Base-by-base conservation (phyloP, 2,329 filamentous ascomycete species). In the Epichloe amarillans region DNA sequence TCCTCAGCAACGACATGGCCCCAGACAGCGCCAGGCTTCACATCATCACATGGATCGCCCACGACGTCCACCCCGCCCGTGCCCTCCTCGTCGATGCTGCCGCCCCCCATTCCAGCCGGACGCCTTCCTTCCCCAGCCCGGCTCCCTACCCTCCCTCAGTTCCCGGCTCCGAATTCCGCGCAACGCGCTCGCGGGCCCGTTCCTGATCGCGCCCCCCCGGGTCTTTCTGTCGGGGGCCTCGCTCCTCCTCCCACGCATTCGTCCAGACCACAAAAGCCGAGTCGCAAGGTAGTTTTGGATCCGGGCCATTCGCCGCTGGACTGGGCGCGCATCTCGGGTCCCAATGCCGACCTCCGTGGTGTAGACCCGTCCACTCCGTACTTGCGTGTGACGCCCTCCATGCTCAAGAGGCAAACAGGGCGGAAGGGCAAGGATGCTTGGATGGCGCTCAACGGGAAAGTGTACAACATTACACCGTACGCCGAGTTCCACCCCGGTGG, bases 401-500 rank as follows among this genome's bases (percentile, higher is more conserved):
- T 88, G 75, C 75, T 98, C 12, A 84, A 83, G 63, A 68, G 72
- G 39, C 82, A 88, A 68, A 94, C 86, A 39, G 91, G 91, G 0
- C 80, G 91, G 33, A 86, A 85, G 62, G 88, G 88, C 8, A 83
- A 79, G 54, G 87, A 95, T 60, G 88, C 90, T 0, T 98, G 93
- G 93, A 94, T 86, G 53, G 86, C 82, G 1, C 83, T 95, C 54
- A 84, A 88, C 53, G 90, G 91, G 1, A 86, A 86, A 61, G 91
- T 97, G 30, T 98, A 97, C 69, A 97, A 97, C 62, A 83, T 98
- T 52, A 84, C 84, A 0, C 88, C 91, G 0, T 98, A 97, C 63
- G 64, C 89, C 37, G 82, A 86, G 1, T 98, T 89, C 63, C 93
- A 98, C 65, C 93, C 93, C 0, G 93, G 93, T 21, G 93, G 87